Conservation (phyloP, 1,284 basidiomycete genomes). For the Papiliotrema flavescens region DNA sequence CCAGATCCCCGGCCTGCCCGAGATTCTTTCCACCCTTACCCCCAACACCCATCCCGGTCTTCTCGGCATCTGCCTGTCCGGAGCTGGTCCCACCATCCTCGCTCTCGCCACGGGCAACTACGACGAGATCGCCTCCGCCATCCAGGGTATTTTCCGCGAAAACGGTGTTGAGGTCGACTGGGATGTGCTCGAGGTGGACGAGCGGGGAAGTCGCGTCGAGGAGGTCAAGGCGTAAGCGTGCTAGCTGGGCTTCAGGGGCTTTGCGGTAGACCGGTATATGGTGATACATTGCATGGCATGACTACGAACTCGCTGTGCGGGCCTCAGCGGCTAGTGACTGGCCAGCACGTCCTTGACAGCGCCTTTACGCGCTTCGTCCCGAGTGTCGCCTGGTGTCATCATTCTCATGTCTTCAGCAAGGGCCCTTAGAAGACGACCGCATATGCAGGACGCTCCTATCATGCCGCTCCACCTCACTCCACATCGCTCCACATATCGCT, state of each 20-base stretch:
- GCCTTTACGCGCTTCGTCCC: too few species aligned
- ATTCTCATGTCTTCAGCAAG: too few species aligned
- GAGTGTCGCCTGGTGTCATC: background rate
- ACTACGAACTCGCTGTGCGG: background rate
- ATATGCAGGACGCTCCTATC: conserved; percentile 29
- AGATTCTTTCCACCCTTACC: conserved; percentile 83
- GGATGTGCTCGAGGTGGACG: conserved; percentile 49
- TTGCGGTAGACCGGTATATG: background rate
- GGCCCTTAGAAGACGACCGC: conserved; percentile 20
- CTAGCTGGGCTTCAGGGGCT: background rate
- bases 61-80: conserved; percentile 94
- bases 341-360: too few species aligned
- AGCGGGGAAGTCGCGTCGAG: conserved; percentile 47
- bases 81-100: conserved; percentile 95
- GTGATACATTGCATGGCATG: background rate
- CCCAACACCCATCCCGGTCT: conserved; percentile 86
- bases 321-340: too few species aligned
- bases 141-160: conserved; percentile 66
- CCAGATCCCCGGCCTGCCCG: conserved; percentile 90
- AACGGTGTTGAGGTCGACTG: conserved; percentile 67
- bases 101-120: conserved; percentile 87
- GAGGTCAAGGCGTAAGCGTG: conserved; percentile 14
- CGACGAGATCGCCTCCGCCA: conserved; percentile 76
- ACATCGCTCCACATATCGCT: conserved; percentile 22
- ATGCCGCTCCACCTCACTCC: conserved; percentile 14